Evolutionary conservation across 139 green algal species (phyloP), one percentile per base, ranked within the genome.

Genomic region (Mesotaenium endlicherianum): DNA sequence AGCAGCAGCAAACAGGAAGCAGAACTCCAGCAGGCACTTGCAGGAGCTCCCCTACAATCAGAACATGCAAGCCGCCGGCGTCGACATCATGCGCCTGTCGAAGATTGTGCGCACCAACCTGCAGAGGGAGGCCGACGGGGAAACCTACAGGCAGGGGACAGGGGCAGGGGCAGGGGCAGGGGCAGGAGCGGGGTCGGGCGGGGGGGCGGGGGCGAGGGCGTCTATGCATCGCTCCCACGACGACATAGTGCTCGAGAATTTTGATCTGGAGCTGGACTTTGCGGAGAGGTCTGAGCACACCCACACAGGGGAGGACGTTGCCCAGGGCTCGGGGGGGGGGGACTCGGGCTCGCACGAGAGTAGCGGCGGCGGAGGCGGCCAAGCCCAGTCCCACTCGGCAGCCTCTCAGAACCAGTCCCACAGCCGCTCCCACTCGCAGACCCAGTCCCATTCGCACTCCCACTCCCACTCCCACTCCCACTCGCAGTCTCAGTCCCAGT

Each of bases 261-360:
- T 93, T 0, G 94, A 97, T 67, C 90, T 93, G 45, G 94, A 97
- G 89, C 78, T 97, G 41, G 92, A 97, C 86, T 96, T 97, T 86
- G 92, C 60, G 6, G 72, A 87, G 14, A 17, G 59, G 4, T n/a
- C 42, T 38, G 45, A 79, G 41, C 39, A 17, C 70, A 40, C 39
- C 17, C 39, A 77, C 39, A 40, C 14, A 40, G 11, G 39, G 30
- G 31, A 45, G 31, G 64, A 75, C 64, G 40, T 30, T 26, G 70
- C 20, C 6, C 34, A 55, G 17, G 41, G 41, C 5, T 31, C 41
- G 26, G 60, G 5, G 16, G 57, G 14, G 57, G 60, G 41, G 60
- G 60, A 72, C 30, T 30, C 31, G 31, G 60, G 34, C 31, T 31
- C 41, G 34, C 31, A 72, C 31, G 38, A 38, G 16, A n/a, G n/a